Percentiles rank a stretch among this genome's conserved stretches.
Evolutionary conservation across 2,329 filamentous ascomycete genomes (phyloP).

Genomic region (Botrytis fragariae): DNA sequence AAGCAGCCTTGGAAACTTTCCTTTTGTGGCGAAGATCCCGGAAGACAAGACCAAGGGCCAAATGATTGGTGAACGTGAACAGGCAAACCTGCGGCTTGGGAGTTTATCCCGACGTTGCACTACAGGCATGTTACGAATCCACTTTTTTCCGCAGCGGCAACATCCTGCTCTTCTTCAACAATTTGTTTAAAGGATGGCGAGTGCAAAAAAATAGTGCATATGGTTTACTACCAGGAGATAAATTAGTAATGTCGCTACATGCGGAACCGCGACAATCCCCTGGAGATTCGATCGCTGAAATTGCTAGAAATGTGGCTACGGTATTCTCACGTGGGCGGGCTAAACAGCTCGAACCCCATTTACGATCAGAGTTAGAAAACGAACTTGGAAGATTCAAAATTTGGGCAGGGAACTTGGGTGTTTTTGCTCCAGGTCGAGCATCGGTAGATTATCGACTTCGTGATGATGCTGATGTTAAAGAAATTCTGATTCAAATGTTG

Average conservation of each 20-base stretch:
- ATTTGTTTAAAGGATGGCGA: not conserved
- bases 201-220: not conserved
- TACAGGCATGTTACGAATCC: not conserved
- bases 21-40: not conserved
- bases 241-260: not conserved
- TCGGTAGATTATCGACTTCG: conserved; percentile 6
- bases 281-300: conserved; percentile 2
- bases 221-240: no score
- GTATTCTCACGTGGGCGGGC: conserved; percentile 6
- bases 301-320: conserved; percentile 11
- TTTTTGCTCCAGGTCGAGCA: conserved; percentile 11
- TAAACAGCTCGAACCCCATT: conserved; percentile 13
- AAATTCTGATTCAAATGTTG: conserved; percentile 6
- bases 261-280: not conserved
- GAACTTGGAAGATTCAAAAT: conserved; percentile 12
- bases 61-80: not conserved
- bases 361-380: conserved; percentile 5
- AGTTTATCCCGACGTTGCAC: not conserved
- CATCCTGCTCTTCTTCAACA: not conserved
- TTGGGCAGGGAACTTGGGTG: conserved; percentile 4
- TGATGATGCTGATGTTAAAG: conserved; percentile 8
- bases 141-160: not conserved
- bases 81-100: not conserved
- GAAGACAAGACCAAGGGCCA: not conserved
- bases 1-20: not conserved